phyloP scores from a whole-genome alignment of 106 monocot genomes.

The Chionographis japonica region DNA sequence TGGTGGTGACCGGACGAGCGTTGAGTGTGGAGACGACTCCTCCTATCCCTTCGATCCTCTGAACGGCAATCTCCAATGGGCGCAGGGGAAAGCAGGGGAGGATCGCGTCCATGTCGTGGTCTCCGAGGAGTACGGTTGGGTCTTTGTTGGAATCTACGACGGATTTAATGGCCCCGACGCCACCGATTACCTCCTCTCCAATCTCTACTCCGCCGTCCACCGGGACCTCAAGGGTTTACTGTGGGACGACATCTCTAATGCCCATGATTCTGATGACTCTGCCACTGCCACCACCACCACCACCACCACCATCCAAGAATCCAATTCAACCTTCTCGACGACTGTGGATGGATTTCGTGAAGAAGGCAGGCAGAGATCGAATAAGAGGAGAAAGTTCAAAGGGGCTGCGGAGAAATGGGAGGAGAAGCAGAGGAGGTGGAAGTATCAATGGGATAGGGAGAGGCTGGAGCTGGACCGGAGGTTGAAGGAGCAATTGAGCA shows the following conservation, averaged over 20 bases:
- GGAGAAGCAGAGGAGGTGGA: conserved; percentile 6
- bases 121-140: conserved; percentile 24
- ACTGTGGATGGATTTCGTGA: neutral
- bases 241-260: conserved; percentile 7
- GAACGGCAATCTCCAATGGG: conserved; percentile 27
- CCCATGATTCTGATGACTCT: neutral
- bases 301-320: too few relatives aligned
- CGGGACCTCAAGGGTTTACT: conserved; percentile 28
- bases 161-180: conserved; percentile 46
- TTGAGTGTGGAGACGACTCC: neutral
- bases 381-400: neutral
- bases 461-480: neutral
- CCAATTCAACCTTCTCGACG: too few relatives aligned
- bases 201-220: conserved; percentile 27
- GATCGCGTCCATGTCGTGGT: conserved; percentile 42
- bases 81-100: conserved; percentile 44
- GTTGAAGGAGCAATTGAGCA: neutral
- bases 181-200: conserved; percentile 38
- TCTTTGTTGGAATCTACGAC: conserved; percentile 44
- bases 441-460: conserved; percentile 10
- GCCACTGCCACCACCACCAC: neutral
- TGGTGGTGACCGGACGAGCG: neutral
- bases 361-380: neutral
- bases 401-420: neutral
- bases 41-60: neutral